Evolutionary conservation across 2,329 filamentous ascomycete species (phyloP).

Genomic region (Chaetoscypha palmicola): DNA sequence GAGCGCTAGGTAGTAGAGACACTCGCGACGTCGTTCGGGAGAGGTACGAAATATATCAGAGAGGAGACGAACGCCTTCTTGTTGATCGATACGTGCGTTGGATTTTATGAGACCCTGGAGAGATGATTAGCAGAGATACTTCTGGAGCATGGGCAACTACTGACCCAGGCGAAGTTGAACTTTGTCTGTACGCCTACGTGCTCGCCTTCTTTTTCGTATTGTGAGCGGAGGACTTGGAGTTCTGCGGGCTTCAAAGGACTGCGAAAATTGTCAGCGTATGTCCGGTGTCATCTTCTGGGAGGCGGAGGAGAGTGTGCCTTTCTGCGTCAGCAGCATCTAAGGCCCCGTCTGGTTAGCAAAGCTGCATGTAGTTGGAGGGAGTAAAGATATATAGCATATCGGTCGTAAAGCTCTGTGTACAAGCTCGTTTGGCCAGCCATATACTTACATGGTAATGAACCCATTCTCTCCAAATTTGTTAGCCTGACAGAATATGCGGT

Average conservation of each 20-base stretch:
- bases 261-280: conserved; percentile 8
- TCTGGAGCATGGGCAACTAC: conserved; percentile 18
- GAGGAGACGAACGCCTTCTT: conserved; percentile 86
- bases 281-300: background rate
- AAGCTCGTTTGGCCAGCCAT: conserved; percentile 15
- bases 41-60: conserved; percentile 94
- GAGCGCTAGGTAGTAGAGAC: conserved; percentile 93
- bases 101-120: conserved; percentile 90
- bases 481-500: too few species aligned
- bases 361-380: conserved; percentile 22
- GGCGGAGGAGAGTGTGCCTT: conserved; percentile 51
- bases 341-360: conserved; percentile 26
- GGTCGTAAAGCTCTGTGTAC: conserved; percentile 24
- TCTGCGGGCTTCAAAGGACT: conserved; percentile 88
- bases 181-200: conserved; percentile 97
- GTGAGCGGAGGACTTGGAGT: conserved; percentile 82
- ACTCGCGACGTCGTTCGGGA: conserved; percentile 90
- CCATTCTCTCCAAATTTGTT: conserved; percentile 19
- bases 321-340: conserved; percentile 96
- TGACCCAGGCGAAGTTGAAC: conserved; percentile 99
- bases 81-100: conserved; percentile 73
- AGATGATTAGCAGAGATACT: conserved; percentile 7
- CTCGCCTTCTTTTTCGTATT: conserved; percentile 96
- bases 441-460: conserved; percentile 34
- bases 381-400: conserved; percentile 22